Evolutionary conservation across 1,284 basidiomycete genomes (phyloP), one percentile per base, ranked within the genome.

Genomic region (Moesziomyces aphidis): DNA sequence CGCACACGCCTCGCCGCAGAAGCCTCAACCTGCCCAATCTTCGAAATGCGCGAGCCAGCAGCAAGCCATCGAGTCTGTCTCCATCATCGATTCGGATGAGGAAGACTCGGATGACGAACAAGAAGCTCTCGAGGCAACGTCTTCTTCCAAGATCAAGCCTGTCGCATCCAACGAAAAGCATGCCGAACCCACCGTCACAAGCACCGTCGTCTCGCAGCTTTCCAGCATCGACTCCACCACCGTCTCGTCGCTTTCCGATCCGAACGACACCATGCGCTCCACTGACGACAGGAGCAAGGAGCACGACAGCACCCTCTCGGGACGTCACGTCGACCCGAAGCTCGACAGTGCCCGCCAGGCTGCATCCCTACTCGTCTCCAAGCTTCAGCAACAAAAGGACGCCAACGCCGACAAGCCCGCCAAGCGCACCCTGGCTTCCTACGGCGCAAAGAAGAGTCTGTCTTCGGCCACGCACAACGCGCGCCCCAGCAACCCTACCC

Each of bases 361-460:
- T 17, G 63, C 72, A 8, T 65, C 72, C 4, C 58, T 74, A 2
- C 51, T 66, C 19, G 51, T 54, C 7, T 56, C 53, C 46, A 62
- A 68, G 39, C 50, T 65, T 4, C 61, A 68, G 34, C 60, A 63
- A 48, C 66, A 70, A 36, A 66, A 68, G 31, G 65, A 64, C 11
- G 61, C 49, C 36, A 64, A 49, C 45, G 13, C 50, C 9, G 67
- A 70, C 15, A 75, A 72, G 61, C 68, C 73, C 0, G 61, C 52
- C 64, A 75, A 75, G 45, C 67, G 73, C 7, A 75, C 73, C 4
- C 61, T 75, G 4, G 61, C 73, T 15, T 75, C 73, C 21, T 72
- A 68, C 56, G 64, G 68, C 34, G 67, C 73, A 44, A 75, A 75
- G 58, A 75, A 75, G 61, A 75, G 73, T 49, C 59, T 75, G 42